Conservation (phyloP, 768 basidiomycete species). For the Trametes cinnabarina region DNA sequence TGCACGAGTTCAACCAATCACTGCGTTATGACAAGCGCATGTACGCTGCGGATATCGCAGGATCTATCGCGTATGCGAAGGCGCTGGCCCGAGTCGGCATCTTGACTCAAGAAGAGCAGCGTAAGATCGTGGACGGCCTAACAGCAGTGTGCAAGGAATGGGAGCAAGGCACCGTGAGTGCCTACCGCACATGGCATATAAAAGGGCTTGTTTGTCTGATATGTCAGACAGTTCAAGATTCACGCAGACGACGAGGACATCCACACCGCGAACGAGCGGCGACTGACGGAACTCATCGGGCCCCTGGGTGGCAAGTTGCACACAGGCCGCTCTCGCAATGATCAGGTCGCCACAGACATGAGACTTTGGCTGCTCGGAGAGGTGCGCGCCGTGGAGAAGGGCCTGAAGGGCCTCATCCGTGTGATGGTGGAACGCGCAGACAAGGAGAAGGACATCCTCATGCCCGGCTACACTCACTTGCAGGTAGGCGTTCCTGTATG, state of each 20-base stretch:
- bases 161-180: conserved; percentile 63
- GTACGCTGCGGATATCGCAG: conserved; percentile 87
- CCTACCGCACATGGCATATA: not conserved
- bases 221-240: conserved; percentile 57
- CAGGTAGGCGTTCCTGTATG: conserved; percentile 55
- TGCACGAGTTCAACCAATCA: conserved; percentile 98
- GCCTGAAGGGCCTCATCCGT: conserved; percentile 74
- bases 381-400: conserved; percentile 59
- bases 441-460: conserved; percentile 83
- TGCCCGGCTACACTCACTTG: conserved; percentile 97
- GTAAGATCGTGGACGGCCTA: conserved; percentile 71
- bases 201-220: not conserved
- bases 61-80: conserved; percentile 95
- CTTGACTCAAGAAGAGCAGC: conserved; percentile 72
- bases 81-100: conserved; percentile 80
- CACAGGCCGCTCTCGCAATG: conserved; percentile 95
- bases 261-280: conserved; percentile 96
- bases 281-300: conserved; percentile 91
- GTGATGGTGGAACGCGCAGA: conserved; percentile 93
- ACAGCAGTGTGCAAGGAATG: conserved; percentile 79
- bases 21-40: conserved; percentile 93
- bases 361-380: conserved; percentile 91
- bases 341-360: conserved; percentile 99
- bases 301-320: conserved; percentile 93
- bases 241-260: conserved; percentile 96